Base-by-base conservation (phyloP, 2,329 filamentous ascomycete genomes). In the Myotisia sp. region DNA sequence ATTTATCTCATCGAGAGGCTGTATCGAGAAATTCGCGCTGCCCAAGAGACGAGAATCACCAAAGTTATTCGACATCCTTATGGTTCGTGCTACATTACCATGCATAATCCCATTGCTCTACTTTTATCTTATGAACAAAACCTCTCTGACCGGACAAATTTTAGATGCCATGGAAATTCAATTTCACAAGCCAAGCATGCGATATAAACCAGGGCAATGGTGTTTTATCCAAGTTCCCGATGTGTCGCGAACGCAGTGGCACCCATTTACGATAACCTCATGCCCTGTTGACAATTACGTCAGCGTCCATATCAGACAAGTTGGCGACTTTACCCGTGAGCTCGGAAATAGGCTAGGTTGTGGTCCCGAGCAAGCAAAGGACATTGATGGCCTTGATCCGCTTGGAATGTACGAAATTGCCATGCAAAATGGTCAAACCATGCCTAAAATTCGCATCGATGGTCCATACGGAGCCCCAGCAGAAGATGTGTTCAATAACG, bases 371-470 rank as follows among this genome's bases (percentile, higher is more conserved):
- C 87, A 95, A 58, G 70, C 80, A 33, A 87, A 92, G 61, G 73
- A 94, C 28, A 90, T 93, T 55, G 83, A 93, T 35, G 79, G 76
- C 33, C 75, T 94, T 19, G 87, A 95, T 50, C 85, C 84, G 1
- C 80, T 83, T 64, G 87, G 86, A 33, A 93, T 95, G 82, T 98
- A 94, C 68, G 90, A 98, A 58, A 83, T 98, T 19, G 90, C 87
- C 10, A 74, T 95, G 3, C 76, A 87, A 55, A 87, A 93, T 51
- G 87, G 87, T 18, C 82, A 94, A 54, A 72, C 79, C 50, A 94
- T 95, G 86, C 90, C 90, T 3, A 63, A 63, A 1, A 72, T 98
- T 27, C 80, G 85, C 29, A 84, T 95, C 46, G 90, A 98, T 44
- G 90, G 90, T 0, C 90, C 90, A 1, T 98, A 94, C 50, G 90